These are phyloP conservation scores for Oryza longistaminata DNA, from an alignment of 176 grass and related monocot genomes.

Conservation along the genomic window DNA sequence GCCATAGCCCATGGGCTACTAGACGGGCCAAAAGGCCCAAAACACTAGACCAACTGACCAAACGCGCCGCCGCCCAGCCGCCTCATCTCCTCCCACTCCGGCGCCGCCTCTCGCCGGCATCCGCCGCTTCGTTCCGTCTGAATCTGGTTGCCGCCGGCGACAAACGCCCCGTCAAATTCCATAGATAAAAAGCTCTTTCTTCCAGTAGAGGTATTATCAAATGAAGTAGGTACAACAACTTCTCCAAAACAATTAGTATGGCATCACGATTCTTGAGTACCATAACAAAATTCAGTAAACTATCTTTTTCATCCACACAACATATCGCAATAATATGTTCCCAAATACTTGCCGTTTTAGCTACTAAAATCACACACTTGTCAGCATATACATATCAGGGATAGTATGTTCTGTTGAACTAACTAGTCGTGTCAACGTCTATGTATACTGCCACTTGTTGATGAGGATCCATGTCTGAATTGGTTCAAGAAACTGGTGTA, in stretches of 20 bases:
- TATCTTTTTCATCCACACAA: not conserved
- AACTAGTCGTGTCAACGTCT: not conserved
- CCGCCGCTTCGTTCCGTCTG: too few species aligned
- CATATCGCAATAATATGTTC: not conserved
- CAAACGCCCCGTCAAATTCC: not conserved
- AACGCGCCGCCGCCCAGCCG: too few species aligned
- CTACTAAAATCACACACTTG: slow-evolving; percentile 5
- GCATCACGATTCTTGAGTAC: not conserved
- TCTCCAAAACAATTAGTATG: slow-evolving; percentile 2
- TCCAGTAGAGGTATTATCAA: not conserved
- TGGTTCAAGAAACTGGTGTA: not conserved
- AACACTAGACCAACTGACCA: too few species aligned
- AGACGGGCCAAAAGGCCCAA: too few species aligned
- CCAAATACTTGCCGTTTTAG: not conserved
- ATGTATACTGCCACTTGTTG: not conserved
- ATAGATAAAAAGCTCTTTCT: not conserved
- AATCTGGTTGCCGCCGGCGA: too few species aligned
- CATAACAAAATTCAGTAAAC: not conserved
- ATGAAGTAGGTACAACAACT: not conserved
- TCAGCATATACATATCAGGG: not conserved
- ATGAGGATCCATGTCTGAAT: not conserved
- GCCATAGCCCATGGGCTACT: too few species aligned
- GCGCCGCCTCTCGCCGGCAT: too few species aligned
- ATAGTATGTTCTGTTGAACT: not conserved
- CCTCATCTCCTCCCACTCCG: too few species aligned